Evolutionary conservation across 164 flowering plant genomes (phyloP).

Genomic region (Magnolia sinica): DNA sequence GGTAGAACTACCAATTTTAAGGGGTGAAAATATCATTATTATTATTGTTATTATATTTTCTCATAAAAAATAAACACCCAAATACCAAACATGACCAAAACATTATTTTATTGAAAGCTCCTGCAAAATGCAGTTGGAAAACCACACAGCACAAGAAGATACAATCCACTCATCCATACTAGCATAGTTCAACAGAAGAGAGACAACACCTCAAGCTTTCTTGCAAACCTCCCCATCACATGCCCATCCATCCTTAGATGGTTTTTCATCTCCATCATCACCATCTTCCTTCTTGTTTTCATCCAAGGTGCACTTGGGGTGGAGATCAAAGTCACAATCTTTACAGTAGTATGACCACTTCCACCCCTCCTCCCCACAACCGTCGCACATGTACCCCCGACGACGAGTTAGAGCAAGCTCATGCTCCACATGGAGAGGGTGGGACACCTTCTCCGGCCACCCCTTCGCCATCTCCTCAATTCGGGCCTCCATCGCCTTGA

Average conservation of each 20-base stretch:
- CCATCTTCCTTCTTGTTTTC: conserved; percentile 16
- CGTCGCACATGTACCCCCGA: conserved; percentile 35
- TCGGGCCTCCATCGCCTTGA: conserved; percentile 42
- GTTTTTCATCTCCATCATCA: background rate
- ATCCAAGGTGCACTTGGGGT: conserved; percentile 51
- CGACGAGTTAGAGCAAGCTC: conserved; percentile 45
- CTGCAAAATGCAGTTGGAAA: too few species aligned
- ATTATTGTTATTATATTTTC: too few species aligned
- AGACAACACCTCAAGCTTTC: conserved; percentile 18
- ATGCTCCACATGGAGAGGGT: conserved; percentile 47
- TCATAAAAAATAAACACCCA: too few species aligned
- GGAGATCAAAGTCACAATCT: conserved; percentile 58
- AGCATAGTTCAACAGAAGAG: too few species aligned
- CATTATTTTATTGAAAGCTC: too few species aligned
- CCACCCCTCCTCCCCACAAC: conserved; percentile 42
- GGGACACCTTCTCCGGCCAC: conserved; percentile 68
- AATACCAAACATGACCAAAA: too few species aligned
- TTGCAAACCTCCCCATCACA: conserved; percentile 47
- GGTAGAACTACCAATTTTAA: too few species aligned
- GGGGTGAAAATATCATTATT: too few species aligned
- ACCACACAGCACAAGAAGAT: too few species aligned
- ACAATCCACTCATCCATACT: too few species aligned
- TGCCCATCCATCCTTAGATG: conserved; percentile 35
- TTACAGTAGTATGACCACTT: conserved; percentile 53
- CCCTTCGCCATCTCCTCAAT: conserved; percentile 52